Base-by-base conservation (phyloP, 768 basidiomycete species). In the Hericium rajendrae region DNA sequence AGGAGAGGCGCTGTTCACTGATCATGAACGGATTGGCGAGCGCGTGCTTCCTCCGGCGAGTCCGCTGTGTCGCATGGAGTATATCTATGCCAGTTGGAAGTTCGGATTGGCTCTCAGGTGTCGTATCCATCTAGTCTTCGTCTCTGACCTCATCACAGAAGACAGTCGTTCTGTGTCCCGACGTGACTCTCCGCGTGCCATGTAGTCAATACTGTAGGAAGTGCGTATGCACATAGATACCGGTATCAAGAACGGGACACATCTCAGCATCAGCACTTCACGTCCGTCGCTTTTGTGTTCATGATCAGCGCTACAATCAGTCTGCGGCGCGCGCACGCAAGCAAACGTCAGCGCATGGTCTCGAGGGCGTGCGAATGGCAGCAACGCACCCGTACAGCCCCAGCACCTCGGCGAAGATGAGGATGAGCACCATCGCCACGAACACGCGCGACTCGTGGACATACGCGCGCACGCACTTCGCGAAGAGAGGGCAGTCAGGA, bases 371-470 rank as follows among this genome's bases (percentile, higher is more conserved):
- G 24, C n/a, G 53, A 3, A 24, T 26, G 16, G 13, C 26, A 22
- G 48, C 6, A 16, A 48, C 60, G 26, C 24, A 58, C 57, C 91
- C 94, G 70, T 94, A 95, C 37, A 94, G 83, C 75, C 92, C 92
- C 76, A 94, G 72, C 3, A 95, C 91, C 80, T 93, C 91, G 28
- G 91, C 89, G 70, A 92, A 97, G 82, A 97, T 99, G 75, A 99
- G 90, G 71, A 99, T 98, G 59, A 97, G 80, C 63, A 86, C 89
- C 94, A 95, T 97, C 68, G 91, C 90, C 65, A 97, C 93, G 73
- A 88, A 95, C 64, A 97, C 77, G 66, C 91, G 77, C 53, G 93
- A 91, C 74, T 98, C 94, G 72, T 97, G 95, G 49, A 94, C 95
- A 54, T 94, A 97, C 59, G 95, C 97, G 49, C 97, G 80, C 28